Evolutionary conservation across 805 yeast genomes (phyloP).

Genomic region (Candida incommunis): DNA sequence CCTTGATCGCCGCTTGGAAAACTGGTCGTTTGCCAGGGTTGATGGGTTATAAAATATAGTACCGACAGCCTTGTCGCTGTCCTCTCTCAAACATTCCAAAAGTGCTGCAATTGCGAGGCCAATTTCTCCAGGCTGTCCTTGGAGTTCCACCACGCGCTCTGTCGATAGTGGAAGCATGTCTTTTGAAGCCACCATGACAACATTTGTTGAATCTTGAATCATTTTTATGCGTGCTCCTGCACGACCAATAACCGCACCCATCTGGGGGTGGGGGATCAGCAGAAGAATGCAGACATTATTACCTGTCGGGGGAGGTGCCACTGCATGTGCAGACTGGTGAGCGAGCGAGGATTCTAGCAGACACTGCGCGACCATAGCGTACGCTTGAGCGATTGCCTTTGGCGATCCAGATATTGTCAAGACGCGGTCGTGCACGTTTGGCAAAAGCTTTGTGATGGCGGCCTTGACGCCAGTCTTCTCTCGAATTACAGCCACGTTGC

Average conservation of each 20-base stretch:
- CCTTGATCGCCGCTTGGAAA: not conserved
- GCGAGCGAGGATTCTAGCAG: constrained; percentile 39
- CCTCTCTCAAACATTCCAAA: constrained; percentile 61
- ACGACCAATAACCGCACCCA: constrained; percentile 81
- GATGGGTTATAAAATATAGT: constrained; percentile 50
- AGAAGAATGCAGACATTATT: constrained; percentile 50
- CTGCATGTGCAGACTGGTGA: constrained; percentile 36
- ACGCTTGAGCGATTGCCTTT: constrained; percentile 53
- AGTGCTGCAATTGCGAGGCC: constrained; percentile 42
- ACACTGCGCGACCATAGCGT: constrained; percentile 55
- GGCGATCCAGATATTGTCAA: constrained; percentile 64
- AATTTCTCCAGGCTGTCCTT: constrained; percentile 58
- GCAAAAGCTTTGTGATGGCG: constrained; percentile 68
- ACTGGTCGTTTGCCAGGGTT: not conserved
- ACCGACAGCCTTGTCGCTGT: constrained; percentile 51
- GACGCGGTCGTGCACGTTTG: constrained; percentile 73
- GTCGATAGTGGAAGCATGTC: constrained; percentile 68
- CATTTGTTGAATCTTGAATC: constrained; percentile 51
- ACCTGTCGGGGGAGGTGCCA: constrained; percentile 34
- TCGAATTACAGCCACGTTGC: constrained; percentile 60
- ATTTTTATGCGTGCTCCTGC: constrained; percentile 70
- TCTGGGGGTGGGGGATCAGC: constrained; percentile 67
- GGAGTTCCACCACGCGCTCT: constrained; percentile 77
- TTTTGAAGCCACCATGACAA: constrained; percentile 79
- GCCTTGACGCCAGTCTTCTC: constrained; percentile 69